Evolutionary conservation across 768 basidiomycete species (phyloP).

Genomic region (Cystobasidium ongulense): DNA sequence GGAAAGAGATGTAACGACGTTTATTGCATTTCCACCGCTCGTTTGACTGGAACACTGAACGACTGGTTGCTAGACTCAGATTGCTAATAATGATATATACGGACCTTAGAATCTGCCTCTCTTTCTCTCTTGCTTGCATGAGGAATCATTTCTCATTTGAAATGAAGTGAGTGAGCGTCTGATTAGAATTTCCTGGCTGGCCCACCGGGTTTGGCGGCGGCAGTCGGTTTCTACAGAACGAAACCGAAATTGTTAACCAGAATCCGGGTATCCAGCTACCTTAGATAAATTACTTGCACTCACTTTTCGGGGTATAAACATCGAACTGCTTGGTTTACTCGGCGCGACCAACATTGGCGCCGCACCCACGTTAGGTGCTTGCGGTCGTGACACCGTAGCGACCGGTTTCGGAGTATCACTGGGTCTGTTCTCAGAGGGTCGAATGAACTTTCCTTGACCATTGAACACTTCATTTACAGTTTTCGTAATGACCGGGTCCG

Average conservation of each 20-base stretch:
- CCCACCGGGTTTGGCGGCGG: not conserved
- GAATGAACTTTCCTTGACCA: not conserved
- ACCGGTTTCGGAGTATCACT: not conserved
- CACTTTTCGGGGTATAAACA: slow-evolving; percentile 28
- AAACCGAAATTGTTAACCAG: too few species aligned
- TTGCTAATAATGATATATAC: too few species aligned
- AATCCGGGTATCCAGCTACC: too few species aligned
- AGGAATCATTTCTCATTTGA: too few species aligned
- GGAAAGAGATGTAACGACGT: too few species aligned
- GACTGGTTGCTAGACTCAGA: too few species aligned
- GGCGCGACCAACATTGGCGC: slow-evolving; percentile 11
- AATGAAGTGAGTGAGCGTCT: too few species aligned
- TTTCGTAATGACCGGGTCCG: not conserved
- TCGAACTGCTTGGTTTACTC: slow-evolving; percentile 18
- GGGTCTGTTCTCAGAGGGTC: not conserved
- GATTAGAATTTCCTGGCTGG: not conserved
- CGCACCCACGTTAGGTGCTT: too few species aligned
- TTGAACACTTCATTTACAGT: not conserved
- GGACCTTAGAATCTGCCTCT: too few species aligned
- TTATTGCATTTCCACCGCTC: too few species aligned
- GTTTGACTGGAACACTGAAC: too few species aligned
- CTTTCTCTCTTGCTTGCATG: too few species aligned
- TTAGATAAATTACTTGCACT: not conserved
- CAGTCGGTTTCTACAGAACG: not conserved
- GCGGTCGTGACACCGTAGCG: not conserved